Evolutionary conservation across 2,329 filamentous ascomycete genomes (phyloP), one percentile per base, ranked within the genome.

Genomic region (Colletotrichum zoysiae): DNA sequence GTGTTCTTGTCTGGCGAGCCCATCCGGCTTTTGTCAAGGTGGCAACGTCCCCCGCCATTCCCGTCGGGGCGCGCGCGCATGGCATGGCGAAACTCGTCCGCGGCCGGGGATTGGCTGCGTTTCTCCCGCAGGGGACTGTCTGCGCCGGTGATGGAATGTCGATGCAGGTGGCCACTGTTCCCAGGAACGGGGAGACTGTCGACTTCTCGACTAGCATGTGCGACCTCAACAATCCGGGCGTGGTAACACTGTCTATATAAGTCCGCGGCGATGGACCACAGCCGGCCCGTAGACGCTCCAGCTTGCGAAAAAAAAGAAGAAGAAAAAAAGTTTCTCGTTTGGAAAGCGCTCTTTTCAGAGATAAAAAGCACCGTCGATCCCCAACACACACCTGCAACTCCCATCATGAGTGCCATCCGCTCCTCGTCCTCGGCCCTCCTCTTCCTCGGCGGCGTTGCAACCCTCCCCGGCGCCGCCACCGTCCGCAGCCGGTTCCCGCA

Each of bases 361-460:
- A 38, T 7, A n/a, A 51, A n/a, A 51, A 14, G 35, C 40, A 42
- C 46, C 44, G 20, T n/a, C 30, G 14, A n/a, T n/a, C 8, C n/a
- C 26, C 48, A 2, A 46, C 40, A 11, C 40, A 11, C 14, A 35
- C 30, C 8, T 11, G 14, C 11, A 7, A 23, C 38, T 30, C 11
- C 14, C 14, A 69, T 42, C 46, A 73, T 71, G 70, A 71, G 67
- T 44, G 67, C 58, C 33, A 61, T 71, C 16, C 55, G 70, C n/a
- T 67, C 72, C 18, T 70, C 72, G 5, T 74, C 74, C 1, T 75
- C 74, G 8, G 66, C 71, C 12, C 73, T 74, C n/a, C 67, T 76
- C 56, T 74, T 76, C 46, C 63, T 76, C 40, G 74, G 74, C 12
- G 75, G 74, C 60, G 74, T 76, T 3, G 74, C 75, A 12, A 73